Evolutionary conservation across 805 yeast species (phyloP), one percentile per base, ranked within the genome.

Genomic region (Suhomyces emberorum): DNA sequence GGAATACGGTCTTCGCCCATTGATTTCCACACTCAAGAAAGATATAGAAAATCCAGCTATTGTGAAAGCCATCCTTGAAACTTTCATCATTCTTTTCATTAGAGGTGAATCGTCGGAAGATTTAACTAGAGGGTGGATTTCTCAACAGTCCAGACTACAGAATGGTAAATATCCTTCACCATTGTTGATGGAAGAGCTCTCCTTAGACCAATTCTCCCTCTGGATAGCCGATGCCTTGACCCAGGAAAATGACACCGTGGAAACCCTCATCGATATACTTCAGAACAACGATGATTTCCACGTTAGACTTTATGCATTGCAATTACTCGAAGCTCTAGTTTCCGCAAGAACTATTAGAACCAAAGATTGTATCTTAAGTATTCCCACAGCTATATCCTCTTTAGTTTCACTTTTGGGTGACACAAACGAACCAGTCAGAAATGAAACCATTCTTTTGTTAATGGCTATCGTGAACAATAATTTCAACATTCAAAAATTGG

Each of bases 161-260:
- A 81, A 82, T 60, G 91, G 91, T 9, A 82, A 82, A 51, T 84
- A 83, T 46, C 87, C 89, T 0, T 79, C 88, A 2, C 93, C 93
- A 3, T 61, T 80, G 14, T 63, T 79, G 18, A 61, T 75, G 58
- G 78, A 73, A 33, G 74, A 75, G 28, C 72, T 71, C 3, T 61
- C 67, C 4, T 76, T 79, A 9, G 98, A 89, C 55, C 95, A 88
- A 51, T 85, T 93, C 46, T 85, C 96, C 0, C 63, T 89, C 38
- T 89, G 97, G 95, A 85, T 93, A 21, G 88, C 98, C 0, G 98
- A 93, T 60, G 97, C 88, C 51, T 67, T 93, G 49, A 83, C 89
- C 1, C 89, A 85, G 41, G 61, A 58, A 32, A 59, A 50, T 12
- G 59, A 51, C 18, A 44, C 56, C 14, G 41, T 68, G 26, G 39